phyloP scores from a whole-genome alignment of 768 basidiomycete genomes.

The Mycena filopes region DNA sequence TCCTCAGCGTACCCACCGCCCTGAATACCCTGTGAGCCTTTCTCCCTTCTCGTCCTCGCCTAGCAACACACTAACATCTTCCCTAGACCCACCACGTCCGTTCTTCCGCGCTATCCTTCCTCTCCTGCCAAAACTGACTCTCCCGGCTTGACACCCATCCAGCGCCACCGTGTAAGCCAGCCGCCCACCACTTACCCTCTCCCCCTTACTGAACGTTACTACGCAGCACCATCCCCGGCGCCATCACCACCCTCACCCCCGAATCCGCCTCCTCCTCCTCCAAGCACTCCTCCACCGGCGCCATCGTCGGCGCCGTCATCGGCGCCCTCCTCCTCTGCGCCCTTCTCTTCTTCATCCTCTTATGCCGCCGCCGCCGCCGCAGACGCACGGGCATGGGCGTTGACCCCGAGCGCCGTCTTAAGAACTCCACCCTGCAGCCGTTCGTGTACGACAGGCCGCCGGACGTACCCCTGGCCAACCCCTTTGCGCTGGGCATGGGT shows the following conservation, averaged over 20 bases:
- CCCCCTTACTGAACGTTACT: background rate
- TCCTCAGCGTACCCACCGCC: background rate
- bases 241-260: background rate
- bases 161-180: slow-evolving; percentile 5
- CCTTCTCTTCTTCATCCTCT: slow-evolving; percentile 16
- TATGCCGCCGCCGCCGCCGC: slow-evolving; percentile 38
- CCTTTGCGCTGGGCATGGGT: slow-evolving; percentile 17
- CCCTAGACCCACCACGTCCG: background rate
- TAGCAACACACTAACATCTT: background rate
- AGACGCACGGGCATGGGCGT: too few relatives aligned
- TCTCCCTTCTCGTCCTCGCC: background rate
- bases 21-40: slow-evolving; percentile 5
- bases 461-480: background rate
- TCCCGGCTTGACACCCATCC: background rate
- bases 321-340: slow-evolving; percentile 38
- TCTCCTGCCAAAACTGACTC: background rate
- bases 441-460: slow-evolving; percentile 28
- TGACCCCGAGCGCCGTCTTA: slow-evolving; percentile 21
- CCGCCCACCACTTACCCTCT: too few relatives aligned
- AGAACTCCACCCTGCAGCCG: slow-evolving; percentile 23
- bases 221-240: background rate
- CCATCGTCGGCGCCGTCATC: slow-evolving; percentile 45
- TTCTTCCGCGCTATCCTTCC: background rate
- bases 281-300: slow-evolving; percentile 33
- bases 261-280: slow-evolving; percentile 3